phyloP scores from a whole-genome alignment of 441 rosid species.

The Erodium moschatum region DNA sequence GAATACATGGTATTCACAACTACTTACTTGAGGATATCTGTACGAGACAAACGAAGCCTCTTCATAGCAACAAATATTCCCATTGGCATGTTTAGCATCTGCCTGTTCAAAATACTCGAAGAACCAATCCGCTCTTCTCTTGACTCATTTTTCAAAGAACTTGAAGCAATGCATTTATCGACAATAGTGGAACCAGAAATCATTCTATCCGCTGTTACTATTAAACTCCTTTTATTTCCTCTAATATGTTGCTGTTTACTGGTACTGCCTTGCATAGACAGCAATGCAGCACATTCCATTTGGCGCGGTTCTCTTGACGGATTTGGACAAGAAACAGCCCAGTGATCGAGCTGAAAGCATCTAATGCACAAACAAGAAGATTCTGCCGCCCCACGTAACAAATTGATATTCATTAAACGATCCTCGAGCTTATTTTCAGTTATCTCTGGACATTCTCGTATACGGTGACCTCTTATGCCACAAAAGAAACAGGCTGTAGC shows the following conservation, averaged over 20 bases:
- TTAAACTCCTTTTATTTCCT: slow-evolving; percentile 15
- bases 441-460: slow-evolving; percentile 54
- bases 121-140: slow-evolving; percentile 23
- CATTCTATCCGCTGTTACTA: slow-evolving; percentile 18
- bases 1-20: background rate
- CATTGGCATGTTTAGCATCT: slow-evolving; percentile 34
- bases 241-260: background rate
- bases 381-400: slow-evolving; percentile 30
- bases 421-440: slow-evolving; percentile 52
- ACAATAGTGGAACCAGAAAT: slow-evolving; percentile 11
- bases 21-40: slow-evolving; percentile 64
- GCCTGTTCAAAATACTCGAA: slow-evolving; percentile 18
- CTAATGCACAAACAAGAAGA: slow-evolving; percentile 47
- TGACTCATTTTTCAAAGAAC: slow-evolving; percentile 31
- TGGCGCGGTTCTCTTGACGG: slow-evolving; percentile 20
- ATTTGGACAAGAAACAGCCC: slow-evolving; percentile 68
- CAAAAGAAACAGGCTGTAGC: slow-evolving; percentile 53
- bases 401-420: slow-evolving; percentile 34
- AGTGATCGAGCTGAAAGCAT: slow-evolving; percentile 63
- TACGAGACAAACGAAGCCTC: slow-evolving; percentile 63
- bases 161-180: slow-evolving; percentile 26
- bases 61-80: slow-evolving; percentile 46
- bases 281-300: slow-evolving; percentile 18
- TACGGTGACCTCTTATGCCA: slow-evolving; percentile 52
- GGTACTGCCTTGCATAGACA: slow-evolving; percentile 15